Percentiles rank a stretch among this genome's conserved stretches.
These are phyloP conservation scores for Candida glucosophila DNA, from an alignment of 1,139 yeast species.

Conservation along the genomic window DNA sequence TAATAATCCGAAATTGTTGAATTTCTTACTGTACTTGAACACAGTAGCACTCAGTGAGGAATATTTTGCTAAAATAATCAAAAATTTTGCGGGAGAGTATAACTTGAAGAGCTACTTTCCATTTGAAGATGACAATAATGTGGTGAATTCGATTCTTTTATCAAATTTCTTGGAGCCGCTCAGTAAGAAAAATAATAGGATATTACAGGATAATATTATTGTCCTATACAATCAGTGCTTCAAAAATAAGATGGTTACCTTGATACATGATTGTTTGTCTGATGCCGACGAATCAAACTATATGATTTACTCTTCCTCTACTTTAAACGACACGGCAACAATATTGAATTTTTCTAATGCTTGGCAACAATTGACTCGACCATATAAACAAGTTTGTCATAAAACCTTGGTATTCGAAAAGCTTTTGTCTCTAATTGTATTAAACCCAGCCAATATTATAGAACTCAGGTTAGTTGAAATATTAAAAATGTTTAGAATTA, in stretches of 20 bases:
- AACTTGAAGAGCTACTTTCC: constrained; percentile 39
- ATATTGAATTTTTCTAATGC: constrained; percentile 42
- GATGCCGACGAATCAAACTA: constrained; percentile 39
- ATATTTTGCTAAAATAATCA: constrained; percentile 42
- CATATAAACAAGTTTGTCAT: constrained; percentile 55
- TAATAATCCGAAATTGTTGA: constrained; percentile 30
- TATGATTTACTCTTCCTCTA: constrained; percentile 20
- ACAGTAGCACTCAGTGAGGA: constrained; percentile 51
- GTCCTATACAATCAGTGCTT: constrained; percentile 52
- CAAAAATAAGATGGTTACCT: constrained; percentile 35
- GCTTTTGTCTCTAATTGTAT: constrained; percentile 45
- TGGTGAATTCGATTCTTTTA: constrained; percentile 31
- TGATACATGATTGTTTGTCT: constrained; percentile 48
- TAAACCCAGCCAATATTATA: constrained; percentile 41
- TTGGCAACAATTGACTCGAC: constrained; percentile 60
- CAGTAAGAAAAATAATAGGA: constrained; percentile 30
- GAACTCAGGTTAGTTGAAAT: constrained; percentile 64
- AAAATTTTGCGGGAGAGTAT: constrained; percentile 19
- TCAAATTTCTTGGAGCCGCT: constrained; percentile 33
- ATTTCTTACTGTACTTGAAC: constrained; percentile 49
- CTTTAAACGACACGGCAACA: constrained; percentile 21
- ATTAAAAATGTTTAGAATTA: constrained; percentile 50
- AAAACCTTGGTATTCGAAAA: constrained; percentile 35
- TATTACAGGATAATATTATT: constrained; percentile 46
- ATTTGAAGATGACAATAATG: constrained; percentile 44